Evolutionary conservation across 1,139 yeast species (phyloP).

Genomic region (Trichomonascaceae sp.): DNA sequence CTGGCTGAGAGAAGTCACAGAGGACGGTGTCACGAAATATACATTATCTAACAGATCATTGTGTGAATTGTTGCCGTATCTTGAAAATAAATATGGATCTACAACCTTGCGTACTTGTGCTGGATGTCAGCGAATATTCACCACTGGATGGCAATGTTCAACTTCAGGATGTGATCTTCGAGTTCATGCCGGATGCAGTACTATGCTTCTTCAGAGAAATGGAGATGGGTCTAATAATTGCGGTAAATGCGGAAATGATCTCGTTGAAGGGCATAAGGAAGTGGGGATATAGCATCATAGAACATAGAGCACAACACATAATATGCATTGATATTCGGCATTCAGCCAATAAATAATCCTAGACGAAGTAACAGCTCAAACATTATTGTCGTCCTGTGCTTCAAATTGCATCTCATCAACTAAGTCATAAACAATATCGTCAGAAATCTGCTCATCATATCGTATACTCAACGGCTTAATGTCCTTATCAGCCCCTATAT

Average conservation of each 20-base stretch:
- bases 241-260: slow-evolving; percentile 14
- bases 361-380: neutral
- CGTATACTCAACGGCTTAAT: slow-evolving; percentile 53
- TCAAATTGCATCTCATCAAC: slow-evolving; percentile 79
- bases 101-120: slow-evolving; percentile 45
- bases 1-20: slow-evolving; percentile 9
- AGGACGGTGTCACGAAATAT: slow-evolving; percentile 8
- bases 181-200: slow-evolving; percentile 47
- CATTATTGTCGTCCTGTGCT: slow-evolving; percentile 27
- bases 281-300: slow-evolving; percentile 2
- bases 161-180: slow-evolving; percentile 34
- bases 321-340: neutral
- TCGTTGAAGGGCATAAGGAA: neutral
- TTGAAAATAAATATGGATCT: slow-evolving; percentile 39
- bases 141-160: slow-evolving; percentile 44
- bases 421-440: slow-evolving; percentile 77
- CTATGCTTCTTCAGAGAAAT: slow-evolving; percentile 29
- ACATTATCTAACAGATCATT: slow-evolving; percentile 21
- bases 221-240: slow-evolving; percentile 12
- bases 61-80: slow-evolving; percentile 22
- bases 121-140: slow-evolving; percentile 53
- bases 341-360: neutral
- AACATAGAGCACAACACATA: neutral
- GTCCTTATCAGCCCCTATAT: slow-evolving; percentile 20
- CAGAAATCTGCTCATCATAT: slow-evolving; percentile 66